A percentile compares a stretch with the other conserved stretches of the same genome.
Evolutionary conservation across 257 asterid species (phyloP).

Genomic region (Catharanthus roseus): DNA sequence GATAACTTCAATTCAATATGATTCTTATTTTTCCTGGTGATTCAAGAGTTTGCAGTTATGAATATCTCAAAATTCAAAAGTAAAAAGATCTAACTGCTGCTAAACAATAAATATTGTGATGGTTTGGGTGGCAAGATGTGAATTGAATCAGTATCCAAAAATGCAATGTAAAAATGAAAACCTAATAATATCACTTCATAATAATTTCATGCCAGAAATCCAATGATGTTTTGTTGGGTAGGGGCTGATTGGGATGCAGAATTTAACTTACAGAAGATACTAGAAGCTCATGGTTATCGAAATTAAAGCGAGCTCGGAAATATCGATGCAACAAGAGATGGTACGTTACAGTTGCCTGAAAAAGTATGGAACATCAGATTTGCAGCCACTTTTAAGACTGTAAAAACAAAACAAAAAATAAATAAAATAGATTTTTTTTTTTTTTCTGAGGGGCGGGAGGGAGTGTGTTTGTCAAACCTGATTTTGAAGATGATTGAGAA

Average conservation of each 20-base stretch:
- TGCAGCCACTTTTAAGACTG: not conserved
- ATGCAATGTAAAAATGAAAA: not conserved
- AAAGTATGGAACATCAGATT: constrained; percentile 2
- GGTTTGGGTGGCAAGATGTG: not conserved
- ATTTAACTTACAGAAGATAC: constrained; percentile 28
- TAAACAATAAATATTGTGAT: not conserved
- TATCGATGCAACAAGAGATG: constrained; percentile 53
- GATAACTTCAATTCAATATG: not conserved
- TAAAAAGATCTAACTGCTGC: too few relatives aligned
- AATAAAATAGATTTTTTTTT: too few relatives aligned
- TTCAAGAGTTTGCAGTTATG: too few relatives aligned
- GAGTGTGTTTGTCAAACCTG: constrained; percentile 37
- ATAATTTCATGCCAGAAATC: not conserved
- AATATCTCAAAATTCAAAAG: too few relatives aligned
- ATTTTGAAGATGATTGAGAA: constrained; percentile 37
- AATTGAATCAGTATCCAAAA: not conserved
- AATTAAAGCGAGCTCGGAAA: constrained; percentile 51
- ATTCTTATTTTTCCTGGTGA: not conserved
- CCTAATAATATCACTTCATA: not conserved
- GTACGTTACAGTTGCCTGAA: constrained; percentile 52
- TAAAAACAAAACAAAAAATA: not conserved
- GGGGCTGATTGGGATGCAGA: not conserved
- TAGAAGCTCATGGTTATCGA: constrained; percentile 57
- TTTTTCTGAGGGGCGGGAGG: too few relatives aligned
- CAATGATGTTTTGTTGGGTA: not conserved